phyloP scores from a whole-genome alignment of 2,329 filamentous ascomycete genomes.

The Neopestalotiopsis clavispora region DNA sequence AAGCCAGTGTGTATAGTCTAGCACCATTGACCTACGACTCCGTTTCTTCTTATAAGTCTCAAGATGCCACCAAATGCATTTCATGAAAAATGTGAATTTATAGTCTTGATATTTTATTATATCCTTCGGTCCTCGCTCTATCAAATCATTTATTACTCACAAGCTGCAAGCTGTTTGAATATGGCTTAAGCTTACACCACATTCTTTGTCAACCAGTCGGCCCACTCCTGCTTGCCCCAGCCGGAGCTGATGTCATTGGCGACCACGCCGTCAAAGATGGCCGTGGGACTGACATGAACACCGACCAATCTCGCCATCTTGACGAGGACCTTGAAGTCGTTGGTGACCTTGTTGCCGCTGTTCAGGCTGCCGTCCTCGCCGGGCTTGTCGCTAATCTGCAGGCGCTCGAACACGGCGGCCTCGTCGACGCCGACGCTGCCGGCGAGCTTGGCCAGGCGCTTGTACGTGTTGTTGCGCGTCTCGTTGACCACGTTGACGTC shows the following conservation, averaged over 20 bases:
- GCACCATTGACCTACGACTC: neutral
- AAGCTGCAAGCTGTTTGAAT: too few relatives aligned
- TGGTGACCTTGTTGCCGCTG: conserved; percentile 78
- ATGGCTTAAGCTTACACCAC: conserved; percentile 40
- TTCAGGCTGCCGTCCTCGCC: conserved; percentile 74
- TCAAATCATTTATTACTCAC: neutral
- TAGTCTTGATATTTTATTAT: neutral
- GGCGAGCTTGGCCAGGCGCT: conserved; percentile 77
- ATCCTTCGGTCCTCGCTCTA: neutral
- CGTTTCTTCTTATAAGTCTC: too few relatives aligned
- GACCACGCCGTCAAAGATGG: conserved; percentile 85
- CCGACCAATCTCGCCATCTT: conserved; percentile 81
- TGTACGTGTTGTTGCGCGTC: conserved; percentile 83
- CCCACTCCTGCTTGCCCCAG: conserved; percentile 83
- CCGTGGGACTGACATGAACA: conserved; percentile 90
- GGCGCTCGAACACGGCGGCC: conserved; percentile 68
- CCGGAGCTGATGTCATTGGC: conserved; percentile 78
- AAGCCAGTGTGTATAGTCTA: neutral
- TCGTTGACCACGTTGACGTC: conserved; percentile 86
- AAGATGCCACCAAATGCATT: too few relatives aligned
- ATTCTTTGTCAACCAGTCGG: conserved; percentile 75
- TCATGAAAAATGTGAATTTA: neutral
- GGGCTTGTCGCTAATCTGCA: conserved; percentile 72
- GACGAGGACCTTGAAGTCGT: conserved; percentile 82
- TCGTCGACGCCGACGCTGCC: conserved; percentile 72